Evolutionary conservation across 495 filamentous ascomycete species (phyloP).

Genomic region (Penicilliopsis zonata): DNA sequence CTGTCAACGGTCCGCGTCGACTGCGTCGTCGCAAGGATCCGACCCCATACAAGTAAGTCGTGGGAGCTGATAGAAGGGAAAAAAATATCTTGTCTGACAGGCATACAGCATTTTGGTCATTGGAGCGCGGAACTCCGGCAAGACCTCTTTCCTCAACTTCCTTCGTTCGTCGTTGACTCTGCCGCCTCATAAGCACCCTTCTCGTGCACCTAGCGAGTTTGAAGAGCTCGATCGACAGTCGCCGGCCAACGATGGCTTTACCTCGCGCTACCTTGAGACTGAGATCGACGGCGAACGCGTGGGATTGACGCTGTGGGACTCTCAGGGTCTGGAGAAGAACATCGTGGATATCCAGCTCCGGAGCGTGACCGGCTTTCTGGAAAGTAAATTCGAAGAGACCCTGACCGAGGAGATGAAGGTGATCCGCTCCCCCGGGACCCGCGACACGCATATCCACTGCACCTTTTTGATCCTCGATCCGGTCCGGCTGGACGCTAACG

Average conservation of each 20-base stretch:
- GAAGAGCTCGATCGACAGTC: constrained; percentile 29
- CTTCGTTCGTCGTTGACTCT: constrained; percentile 72
- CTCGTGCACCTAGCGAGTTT: constrained; percentile 38
- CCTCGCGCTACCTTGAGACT: constrained; percentile 81
- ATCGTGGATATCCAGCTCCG: constrained; percentile 88
- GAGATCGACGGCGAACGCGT: constrained; percentile 89
- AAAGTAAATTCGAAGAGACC: constrained; percentile 97
- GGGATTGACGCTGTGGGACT: constrained; percentile 93
- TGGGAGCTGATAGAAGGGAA: neutral
- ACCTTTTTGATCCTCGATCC: constrained; percentile 91
- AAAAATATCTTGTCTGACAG: constrained; percentile 5
- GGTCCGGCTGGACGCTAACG: constrained; percentile 69
- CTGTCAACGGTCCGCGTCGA: constrained; percentile 86
- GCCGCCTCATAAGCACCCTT: constrained; percentile 58
- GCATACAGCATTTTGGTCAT: constrained; percentile 72
- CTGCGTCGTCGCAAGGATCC: constrained; percentile 92
- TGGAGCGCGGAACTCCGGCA: constrained; percentile 79
- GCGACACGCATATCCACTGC: constrained; percentile 95
- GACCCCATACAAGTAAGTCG: constrained; percentile 89
- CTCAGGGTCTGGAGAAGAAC: constrained; percentile 83
- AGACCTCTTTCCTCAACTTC: constrained; percentile 95
- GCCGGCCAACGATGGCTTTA: constrained; percentile 53
- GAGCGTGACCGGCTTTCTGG: constrained; percentile 81
- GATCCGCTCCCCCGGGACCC: constrained; percentile 77
- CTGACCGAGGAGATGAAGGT: constrained; percentile 98